phyloP scores from a whole-genome alignment of 768 basidiomycete species.

The Calocybe indica region DNA sequence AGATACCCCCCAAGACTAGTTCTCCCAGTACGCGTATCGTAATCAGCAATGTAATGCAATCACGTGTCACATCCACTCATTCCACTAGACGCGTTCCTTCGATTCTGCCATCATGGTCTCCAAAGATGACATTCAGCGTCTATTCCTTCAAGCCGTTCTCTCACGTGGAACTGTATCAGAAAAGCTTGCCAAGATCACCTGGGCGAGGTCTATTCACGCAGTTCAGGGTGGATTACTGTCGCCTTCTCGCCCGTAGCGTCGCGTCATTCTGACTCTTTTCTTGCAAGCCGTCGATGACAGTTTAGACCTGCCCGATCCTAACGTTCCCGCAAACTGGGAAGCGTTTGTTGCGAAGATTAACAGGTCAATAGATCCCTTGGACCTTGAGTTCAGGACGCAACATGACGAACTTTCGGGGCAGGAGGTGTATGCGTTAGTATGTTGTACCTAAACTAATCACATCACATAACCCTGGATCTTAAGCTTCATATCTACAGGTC shows the following conservation, averaged over 20 bases:
- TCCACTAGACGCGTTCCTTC: constrained; percentile 17
- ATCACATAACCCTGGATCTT: neutral
- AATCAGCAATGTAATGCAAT: neutral
- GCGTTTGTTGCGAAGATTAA: constrained; percentile 58
- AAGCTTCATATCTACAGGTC: constrained; percentile 39
- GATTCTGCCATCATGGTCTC: constrained; percentile 28
- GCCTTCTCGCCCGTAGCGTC: neutral
- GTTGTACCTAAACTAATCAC: constrained; percentile 15
- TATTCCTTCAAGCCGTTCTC: constrained; percentile 76
- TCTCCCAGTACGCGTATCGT: no score
- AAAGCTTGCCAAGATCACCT: constrained; percentile 57
- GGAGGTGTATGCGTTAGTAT: constrained; percentile 65
- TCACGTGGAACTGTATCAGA: constrained; percentile 66
- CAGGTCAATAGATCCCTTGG: constrained; percentile 54
- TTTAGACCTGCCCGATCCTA: constrained; percentile 37
- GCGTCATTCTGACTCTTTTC: neutral
- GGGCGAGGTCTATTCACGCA: constrained; percentile 60
- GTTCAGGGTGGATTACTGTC: constrained; percentile 50
- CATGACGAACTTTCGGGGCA: constrained; percentile 60
- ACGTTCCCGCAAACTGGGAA: constrained; percentile 47
- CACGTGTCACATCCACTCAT: neutral
- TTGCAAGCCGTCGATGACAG: constrained; percentile 45
- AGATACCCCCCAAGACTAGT: no score
- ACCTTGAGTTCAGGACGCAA: constrained; percentile 64
- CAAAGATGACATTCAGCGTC: constrained; percentile 60